phyloP scores from a whole-genome alignment of 805 yeast genomes.

The Kodamaea neixiangensis region DNA sequence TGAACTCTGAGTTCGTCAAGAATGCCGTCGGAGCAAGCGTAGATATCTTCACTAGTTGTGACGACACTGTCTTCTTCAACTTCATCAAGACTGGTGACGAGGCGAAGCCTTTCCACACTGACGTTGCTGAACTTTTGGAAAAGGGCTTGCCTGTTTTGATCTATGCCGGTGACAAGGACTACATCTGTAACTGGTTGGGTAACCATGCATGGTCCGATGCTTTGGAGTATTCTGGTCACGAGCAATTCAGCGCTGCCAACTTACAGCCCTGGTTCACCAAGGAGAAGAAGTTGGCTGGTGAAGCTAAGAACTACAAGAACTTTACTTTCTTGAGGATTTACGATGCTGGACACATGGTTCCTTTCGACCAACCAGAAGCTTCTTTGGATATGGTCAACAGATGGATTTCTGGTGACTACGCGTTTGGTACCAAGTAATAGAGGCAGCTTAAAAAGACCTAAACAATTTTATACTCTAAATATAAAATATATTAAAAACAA shows the following conservation, averaged over 20 bases:
- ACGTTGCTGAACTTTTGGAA: conserved; percentile 46
- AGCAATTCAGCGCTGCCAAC: conserved; percentile 17
- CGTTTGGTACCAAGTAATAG: conserved; percentile 7
- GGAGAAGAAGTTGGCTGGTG: conserved; percentile 51
- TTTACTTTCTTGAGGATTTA: conserved; percentile 82
- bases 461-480: background rate
- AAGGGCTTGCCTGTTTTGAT: conserved; percentile 40
- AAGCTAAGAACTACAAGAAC: conserved; percentile 68
- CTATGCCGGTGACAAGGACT: conserved; percentile 49
- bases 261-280: conserved; percentile 22
- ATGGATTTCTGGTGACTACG: conserved; percentile 75
- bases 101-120: conserved; percentile 70
- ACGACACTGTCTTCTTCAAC: conserved; percentile 50
- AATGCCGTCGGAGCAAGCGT: conserved; percentile 57
- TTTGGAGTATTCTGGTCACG: conserved; percentile 22
- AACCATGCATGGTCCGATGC: conserved; percentile 40
- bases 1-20: conserved; percentile 56
- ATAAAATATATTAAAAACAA: too few relatives aligned
- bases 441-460: background rate
- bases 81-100: conserved; percentile 64
- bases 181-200: conserved; percentile 49
- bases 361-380: conserved; percentile 80
- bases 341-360: conserved; percentile 97
- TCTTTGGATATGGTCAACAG: conserved; percentile 80
- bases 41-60: conserved; percentile 48